Conservation (phyloP, 1,284 basidiomycete species). For the Ganoderma resinaceum region DNA sequence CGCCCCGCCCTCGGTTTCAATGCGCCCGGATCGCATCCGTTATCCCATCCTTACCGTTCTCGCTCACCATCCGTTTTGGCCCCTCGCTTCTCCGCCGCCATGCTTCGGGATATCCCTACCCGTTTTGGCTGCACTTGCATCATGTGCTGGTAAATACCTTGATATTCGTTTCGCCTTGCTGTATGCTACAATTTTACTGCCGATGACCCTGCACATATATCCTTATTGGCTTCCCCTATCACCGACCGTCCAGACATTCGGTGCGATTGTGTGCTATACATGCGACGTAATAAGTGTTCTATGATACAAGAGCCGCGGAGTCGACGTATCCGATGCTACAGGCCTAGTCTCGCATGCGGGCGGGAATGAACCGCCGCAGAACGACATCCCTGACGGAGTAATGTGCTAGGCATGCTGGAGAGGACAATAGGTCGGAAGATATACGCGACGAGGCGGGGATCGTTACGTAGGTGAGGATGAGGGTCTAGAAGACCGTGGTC, state of each 20-base stretch:
- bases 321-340: not conserved
- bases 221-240: conserved; percentile 1
- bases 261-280: not conserved
- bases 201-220: conserved; percentile 4
- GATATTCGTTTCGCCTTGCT: not conserved
- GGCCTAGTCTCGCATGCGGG: conserved; percentile 85
- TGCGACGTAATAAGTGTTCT: not conserved
- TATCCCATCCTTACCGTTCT: not conserved
- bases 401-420: conserved; percentile 73
- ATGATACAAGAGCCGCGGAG: not conserved
- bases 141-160: conserved; percentile 5
- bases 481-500: conserved; percentile 61
- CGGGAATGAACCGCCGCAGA: conserved; percentile 88
- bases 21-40: not conserved
- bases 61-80: not conserved
- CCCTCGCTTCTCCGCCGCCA: not conserved
- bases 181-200: not conserved
- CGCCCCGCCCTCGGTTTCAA: not conserved
- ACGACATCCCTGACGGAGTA: conserved; percentile 89
- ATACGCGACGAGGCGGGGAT: conserved; percentile 78
- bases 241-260: not conserved
- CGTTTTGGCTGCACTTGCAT: not conserved
- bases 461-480: conserved; percentile 90
- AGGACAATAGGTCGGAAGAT: conserved; percentile 57
- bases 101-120: conserved; percentile 1